phyloP scores from a whole-genome alignment of 176 grass and related monocot genomes.

The Oryza glaberrima region DNA sequence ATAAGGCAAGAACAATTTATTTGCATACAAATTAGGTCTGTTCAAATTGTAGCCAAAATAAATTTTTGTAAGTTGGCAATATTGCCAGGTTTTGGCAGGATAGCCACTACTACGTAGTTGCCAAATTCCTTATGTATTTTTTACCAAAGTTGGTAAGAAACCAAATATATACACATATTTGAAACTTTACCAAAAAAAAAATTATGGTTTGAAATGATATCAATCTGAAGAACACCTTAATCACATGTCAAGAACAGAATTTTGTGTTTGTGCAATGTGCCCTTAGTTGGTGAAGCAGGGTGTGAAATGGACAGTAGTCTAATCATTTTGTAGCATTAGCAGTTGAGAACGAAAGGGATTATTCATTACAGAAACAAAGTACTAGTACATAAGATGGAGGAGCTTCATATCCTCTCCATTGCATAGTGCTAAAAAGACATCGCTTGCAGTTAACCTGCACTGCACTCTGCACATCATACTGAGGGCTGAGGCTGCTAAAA shows the following conservation, averaged over 20 bases:
- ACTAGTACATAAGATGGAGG: not conserved
- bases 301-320: constrained; percentile 12
- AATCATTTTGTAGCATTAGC: not conserved
- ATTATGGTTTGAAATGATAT: too few relatives aligned
- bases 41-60: too few relatives aligned
- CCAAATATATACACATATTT: too few relatives aligned
- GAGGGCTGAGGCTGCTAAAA: not conserved
- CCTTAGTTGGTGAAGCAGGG: not conserved
- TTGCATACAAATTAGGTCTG: not conserved
- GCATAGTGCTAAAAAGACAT: not conserved
- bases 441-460: not conserved
- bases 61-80: too few relatives aligned
- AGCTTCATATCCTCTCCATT: not conserved
- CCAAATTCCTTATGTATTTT: too few relatives aligned
- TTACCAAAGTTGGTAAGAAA: too few relatives aligned
- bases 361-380: not conserved
- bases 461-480: not conserved
- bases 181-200: too few relatives aligned
- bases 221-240: not conserved
- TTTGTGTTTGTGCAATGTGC: not conserved
- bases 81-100: too few relatives aligned
- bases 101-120: too few relatives aligned
- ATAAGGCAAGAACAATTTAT: not conserved
- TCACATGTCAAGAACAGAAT: not conserved
- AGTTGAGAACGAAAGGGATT: constrained; percentile 4